Evolutionary conservation across 2,329 filamentous ascomycete genomes (phyloP).

Genomic region (Aspergillus fumigatiaffinis): DNA sequence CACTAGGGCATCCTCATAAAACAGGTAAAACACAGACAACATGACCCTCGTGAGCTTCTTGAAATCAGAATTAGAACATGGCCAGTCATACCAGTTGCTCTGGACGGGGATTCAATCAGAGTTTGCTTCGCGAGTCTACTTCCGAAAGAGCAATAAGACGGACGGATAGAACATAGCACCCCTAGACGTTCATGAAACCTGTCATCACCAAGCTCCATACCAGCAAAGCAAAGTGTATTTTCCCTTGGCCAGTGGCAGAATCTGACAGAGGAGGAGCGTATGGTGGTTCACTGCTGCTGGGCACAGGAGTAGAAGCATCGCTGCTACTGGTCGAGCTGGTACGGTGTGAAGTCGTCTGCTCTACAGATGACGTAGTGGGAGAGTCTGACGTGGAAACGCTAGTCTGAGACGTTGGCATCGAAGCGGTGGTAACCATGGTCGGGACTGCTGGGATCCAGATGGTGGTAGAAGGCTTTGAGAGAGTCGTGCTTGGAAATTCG

Average conservation of each 20-base stretch:
- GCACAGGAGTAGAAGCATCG: neutral
- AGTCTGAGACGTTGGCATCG: neutral
- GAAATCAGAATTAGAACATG: constrained; percentile 1
- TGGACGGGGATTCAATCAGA: neutral
- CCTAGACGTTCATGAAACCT: constrained; percentile 3
- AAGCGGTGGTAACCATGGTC: neutral
- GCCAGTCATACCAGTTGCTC: constrained; percentile 6
- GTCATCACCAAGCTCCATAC: constrained; percentile 1
- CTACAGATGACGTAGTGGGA: neutral
- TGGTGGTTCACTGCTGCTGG: constrained; percentile 1
- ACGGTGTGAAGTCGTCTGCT: neutral
- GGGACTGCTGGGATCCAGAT: neutral
- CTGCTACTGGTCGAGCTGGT: neutral
- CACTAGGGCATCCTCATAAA: constrained; percentile 2
- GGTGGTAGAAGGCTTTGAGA: neutral
- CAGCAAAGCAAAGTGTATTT: constrained; percentile 1
- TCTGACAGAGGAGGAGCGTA: constrained; percentile 17
- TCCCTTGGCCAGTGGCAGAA: constrained; percentile 8
- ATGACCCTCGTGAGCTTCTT: neutral
- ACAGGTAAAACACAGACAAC: constrained; percentile 3
- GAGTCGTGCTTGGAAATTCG: neutral
- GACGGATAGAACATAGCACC: neutral
- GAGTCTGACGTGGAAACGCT: neutral
- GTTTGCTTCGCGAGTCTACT: neutral
- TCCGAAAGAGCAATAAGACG: neutral